Base-by-base conservation (phyloP, 2,329 filamentous ascomycete species). In the Calonectria pseudoreteaudii region DNA sequence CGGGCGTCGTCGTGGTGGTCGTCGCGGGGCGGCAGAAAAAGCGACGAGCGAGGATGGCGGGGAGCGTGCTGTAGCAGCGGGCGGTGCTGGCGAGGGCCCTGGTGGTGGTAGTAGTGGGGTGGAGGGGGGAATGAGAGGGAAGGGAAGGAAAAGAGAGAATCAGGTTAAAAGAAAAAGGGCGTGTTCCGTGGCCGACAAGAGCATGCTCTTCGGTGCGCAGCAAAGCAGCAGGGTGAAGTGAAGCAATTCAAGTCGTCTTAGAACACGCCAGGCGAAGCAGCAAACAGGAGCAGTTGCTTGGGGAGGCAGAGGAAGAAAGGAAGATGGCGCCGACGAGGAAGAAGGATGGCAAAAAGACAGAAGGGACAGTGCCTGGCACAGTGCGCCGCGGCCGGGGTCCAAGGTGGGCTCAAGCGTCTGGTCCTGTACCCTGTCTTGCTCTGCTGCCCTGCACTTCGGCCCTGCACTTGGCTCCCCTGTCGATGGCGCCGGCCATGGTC, bases 181-280 rank as follows among this genome's bases (percentile, higher is more conserved):
- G 80, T 77, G 77, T 77, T 80, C 75, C 76, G 76, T 77, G 71
- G 73, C 74, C 76, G 77, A 80, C 76, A 76, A 76, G 71, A 79
- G 78, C 81, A 82, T 82, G 72, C 76, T 81, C 76, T 78, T 80
- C 71, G 69, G 71, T 69, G 74, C 72, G 75, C 72, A 60, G 56
- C 38, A 60, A 67, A 75, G 74, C 73, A 68, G 66, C 71, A 74
- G 68, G 64, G 65, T 72, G 74, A 76, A 78, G 74, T 80, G 78
- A 82, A 79, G 78, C 78, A 79, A 81, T 80, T 77, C 78, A 77
- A 78, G 76, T 78, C 52, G 80, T 79, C 72, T 78, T 73, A 78
- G 71, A 78, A 77, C 75, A 77, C 75, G 75, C 73, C 79, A 74
- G 74, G 74, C 74, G 78, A 78, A 80, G 77, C 78, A 78, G 79